Evolutionary conservation across 805 yeast species (phyloP), one percentile per base, ranked within the genome.

Genomic region (Lachancea meyersii): DNA sequence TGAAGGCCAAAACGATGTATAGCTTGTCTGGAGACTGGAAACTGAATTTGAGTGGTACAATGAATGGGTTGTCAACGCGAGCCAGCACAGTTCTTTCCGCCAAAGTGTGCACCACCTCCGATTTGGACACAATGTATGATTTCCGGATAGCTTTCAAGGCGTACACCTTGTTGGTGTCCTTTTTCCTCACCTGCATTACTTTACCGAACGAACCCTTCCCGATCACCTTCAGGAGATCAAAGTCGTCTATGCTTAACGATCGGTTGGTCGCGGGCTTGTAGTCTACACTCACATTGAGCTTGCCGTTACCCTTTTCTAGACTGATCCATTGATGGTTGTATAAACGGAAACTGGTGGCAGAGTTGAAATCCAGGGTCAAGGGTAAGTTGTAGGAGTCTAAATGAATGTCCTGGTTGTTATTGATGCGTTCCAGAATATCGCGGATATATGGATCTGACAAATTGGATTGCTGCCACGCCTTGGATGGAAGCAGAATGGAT

Each of bases 151-250:
- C 88, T 64, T 93, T 93, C 59, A 93, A 70, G 1, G 98, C 98
- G 63, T 93, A 93, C 19, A 93, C 81, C 61, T 91, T 94, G 50
- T 83, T 83, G 2, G 98, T 93, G 64, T 93, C 98, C 54, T 86
- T 86, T 67, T 93, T 93, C 49, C 88, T 80, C 32, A 93, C 98
- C 65, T 93, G 98, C 97, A 93, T 93, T 41, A 93, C 98, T 66
- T 93, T 93, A 40, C 98, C 98, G 62, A 93, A 93, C 8, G 97
- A 88, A 6, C 98, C 98, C 62, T 93, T 93, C 28, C 98, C 98
- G 43, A 93, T 87, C 18, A 93, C 98, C 65, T 93, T 93, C 52
- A 93, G 73, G 40, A 93, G 68, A 55, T 88, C 96, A 66, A 93
- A 91, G 58, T 91, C 96, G 44, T 88, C 96, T 51, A 93, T 87